Evolutionary conservation across 1,284 basidiomycete genomes (phyloP), one percentile per base, ranked within the genome.

Genomic region (Irpex rosettiformis): DNA sequence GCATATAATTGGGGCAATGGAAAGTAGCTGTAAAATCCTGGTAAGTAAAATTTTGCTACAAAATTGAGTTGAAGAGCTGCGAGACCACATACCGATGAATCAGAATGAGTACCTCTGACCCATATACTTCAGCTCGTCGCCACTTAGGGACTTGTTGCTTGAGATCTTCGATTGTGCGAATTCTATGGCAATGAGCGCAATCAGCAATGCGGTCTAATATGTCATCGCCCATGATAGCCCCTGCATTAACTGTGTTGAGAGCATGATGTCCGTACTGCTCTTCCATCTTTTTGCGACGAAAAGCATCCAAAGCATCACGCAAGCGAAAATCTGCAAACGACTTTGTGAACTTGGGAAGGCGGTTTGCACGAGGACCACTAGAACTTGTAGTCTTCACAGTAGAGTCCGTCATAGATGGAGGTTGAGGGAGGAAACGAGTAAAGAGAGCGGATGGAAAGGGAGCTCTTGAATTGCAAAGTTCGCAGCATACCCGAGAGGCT

Each of bases 181-280:
- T 60, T 18, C 66, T 67, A 29, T 43, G 5, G 27, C 53, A 37
- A 22, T 67, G 67, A 4, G 65, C 64, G 49, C 64, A 66, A n/a
- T 62, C 61, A n/a, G 69, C 58, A 21, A 71, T 63, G 0, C 61
- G 61, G 21, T 66, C 58, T 18, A 72, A 47, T 4, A 61, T 48
- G 7, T 49, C 22, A 57, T 67, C 54, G 16, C 65, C 40, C 61
- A 74, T 65, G 27, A 73, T 16, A 28, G 48, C 42, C 18, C 7
- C 59, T 37, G 13, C 21, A n/a, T 18, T 62, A 48, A 57, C 29
- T 13, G 1, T 57, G 25, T 33, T 55, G 58, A 24, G 58, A 24
- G 30, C 45, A 21, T 22, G 27, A 13, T 2, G 33, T 11, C 37
- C 45, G 42, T 27, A 59, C 13, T 8, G 21, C 18, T 43, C 33